Evolutionary conservation across 495 filamentous ascomycete species (phyloP), one percentile per base, ranked within the genome.

Genomic region (Xylaria nigripes): DNA sequence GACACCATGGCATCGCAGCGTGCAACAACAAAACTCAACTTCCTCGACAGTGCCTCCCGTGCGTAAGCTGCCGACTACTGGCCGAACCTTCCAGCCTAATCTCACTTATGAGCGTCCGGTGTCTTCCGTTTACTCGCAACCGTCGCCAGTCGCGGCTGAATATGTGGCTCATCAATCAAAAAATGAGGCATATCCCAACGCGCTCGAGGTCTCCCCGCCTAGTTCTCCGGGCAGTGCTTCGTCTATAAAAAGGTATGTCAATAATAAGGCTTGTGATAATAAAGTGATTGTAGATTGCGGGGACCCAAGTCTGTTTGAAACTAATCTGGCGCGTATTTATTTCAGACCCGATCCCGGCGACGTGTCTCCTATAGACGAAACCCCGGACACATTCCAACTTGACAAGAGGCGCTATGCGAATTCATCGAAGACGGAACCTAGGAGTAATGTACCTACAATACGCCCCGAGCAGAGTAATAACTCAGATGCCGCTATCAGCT

Each of bases 321-420:
- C 67, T 69, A 61, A 69, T 53, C 15, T 55, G n/a, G 15, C 34
- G 6, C 49, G 47, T 48, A 36, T 45, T 36, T 56, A 40, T 57
- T 46, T 48, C 47, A 68, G 66, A 24, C 64, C 61, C 9, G 60
- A 62, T 53, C 62, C 57, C 41, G 65, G 59, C 44, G 73, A 78
- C 48, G 76, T 80, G 18, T 80, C 77, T 34, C 77, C 77, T 22
- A 78, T 80, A 23, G 76, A 80, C 52, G 75, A 78, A 51, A 67
- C 68, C 19, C 60, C 65, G 49, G 70, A 70, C 51, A 61, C 69
- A 51, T 68, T 67, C 43, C 60, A 60, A 41, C 56, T 62, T 42
- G 54, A 57, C 5, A 6, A 60, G 51, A 51, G 52, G 38, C 61
- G 56, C 25, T 43, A 49, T 25, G 56, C 27, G 54, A 25, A 30